Evolutionary conservation across 164 flowering plant species (phyloP).

Genomic region (Liriodendron chinense): DNA sequence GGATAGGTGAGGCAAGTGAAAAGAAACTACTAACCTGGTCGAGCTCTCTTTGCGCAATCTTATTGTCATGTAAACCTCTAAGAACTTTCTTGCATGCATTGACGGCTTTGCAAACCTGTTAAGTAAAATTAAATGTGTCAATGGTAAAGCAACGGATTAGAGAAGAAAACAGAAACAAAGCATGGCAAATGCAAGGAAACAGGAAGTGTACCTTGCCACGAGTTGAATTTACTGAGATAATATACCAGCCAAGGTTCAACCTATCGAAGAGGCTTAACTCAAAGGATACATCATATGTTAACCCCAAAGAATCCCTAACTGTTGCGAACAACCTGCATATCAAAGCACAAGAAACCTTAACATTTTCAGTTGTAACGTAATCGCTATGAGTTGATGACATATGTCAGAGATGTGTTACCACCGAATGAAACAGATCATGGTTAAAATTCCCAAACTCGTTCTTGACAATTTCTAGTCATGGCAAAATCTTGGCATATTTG

Average conservation of each 20-base stretch:
- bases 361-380: too few species aligned
- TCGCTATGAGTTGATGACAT: too few species aligned
- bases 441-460: too few species aligned
- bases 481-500: too few species aligned
- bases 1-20: not conserved
- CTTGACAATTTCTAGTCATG: too few species aligned
- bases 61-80: constrained; percentile 81
- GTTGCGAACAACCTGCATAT: constrained; percentile 85
- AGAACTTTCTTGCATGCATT: constrained; percentile 97
- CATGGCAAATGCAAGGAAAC: not conserved
- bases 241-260: constrained; percentile 96
- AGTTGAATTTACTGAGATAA: constrained; percentile 93
- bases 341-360: too few species aligned
- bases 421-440: too few species aligned
- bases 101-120: constrained; percentile 90
- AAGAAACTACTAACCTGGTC: constrained; percentile 70
- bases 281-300: too few species aligned
- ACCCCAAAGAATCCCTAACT: constrained; percentile 95
- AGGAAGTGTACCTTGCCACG: constrained; percentile 66
- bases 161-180: constrained; percentile 7
- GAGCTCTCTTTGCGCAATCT: constrained; percentile 78
- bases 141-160: not conserved
- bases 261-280: constrained; percentile 94
- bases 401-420: too few species aligned
- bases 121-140: not conserved